These are phyloP conservation scores for Pyrus bretschneideri DNA, from an alignment of 306 rosid genomes.

Conservation along the genomic window DNA sequence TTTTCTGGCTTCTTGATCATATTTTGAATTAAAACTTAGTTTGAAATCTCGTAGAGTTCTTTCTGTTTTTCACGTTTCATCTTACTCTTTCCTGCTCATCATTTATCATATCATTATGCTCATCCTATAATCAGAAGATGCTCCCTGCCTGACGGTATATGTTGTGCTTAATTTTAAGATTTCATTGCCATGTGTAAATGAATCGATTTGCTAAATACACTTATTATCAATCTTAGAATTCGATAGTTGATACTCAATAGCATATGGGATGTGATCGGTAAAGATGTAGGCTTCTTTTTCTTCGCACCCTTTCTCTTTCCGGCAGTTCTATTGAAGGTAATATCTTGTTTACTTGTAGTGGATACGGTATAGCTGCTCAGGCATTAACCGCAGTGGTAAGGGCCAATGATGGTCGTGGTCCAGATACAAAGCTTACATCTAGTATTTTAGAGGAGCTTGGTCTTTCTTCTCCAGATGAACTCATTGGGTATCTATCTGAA, in stretches of 20 bases:
- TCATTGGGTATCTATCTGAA: conserved; percentile 63
- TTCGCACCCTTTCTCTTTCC: background rate
- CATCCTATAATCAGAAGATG: background rate
- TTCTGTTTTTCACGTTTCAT: background rate
- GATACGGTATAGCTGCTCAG: conserved; percentile 90
- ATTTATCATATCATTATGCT: background rate
- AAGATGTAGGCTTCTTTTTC: background rate
- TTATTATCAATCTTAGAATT: background rate
- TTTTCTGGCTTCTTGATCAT: background rate
- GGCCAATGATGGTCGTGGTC: conserved; percentile 92
- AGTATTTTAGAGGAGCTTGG: conserved; percentile 49
- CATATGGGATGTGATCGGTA: background rate
- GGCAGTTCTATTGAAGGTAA: conserved; percentile 4
- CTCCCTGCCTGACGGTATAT: background rate
- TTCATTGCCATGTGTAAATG: background rate
- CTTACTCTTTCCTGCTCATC: background rate
- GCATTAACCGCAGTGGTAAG: conserved; percentile 74
- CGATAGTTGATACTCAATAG: background rate
- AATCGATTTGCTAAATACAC: background rate
- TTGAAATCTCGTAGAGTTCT: background rate
- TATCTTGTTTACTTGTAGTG: conserved; percentile 50
- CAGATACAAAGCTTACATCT: conserved; percentile 51
- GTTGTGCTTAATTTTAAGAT: background rate
- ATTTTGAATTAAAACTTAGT: background rate
- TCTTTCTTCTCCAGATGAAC: conserved; percentile 81